Percentiles rank a stretch among this genome's conserved stretches.
Conservation (phyloP, 352 stramenopile genomes). For the Albugo candida region DNA sequence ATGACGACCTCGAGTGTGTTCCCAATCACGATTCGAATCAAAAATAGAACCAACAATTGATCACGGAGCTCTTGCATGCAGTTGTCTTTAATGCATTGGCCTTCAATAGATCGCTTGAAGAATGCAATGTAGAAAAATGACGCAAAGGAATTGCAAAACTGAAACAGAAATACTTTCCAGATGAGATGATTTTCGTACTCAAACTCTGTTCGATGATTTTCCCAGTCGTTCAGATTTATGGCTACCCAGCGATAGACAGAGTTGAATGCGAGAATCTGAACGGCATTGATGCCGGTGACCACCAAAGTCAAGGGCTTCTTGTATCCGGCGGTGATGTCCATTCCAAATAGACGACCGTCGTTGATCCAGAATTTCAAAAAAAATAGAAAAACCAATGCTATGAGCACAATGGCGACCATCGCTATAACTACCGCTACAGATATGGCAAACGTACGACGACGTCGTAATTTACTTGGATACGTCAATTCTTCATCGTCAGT, state of each 20-base stretch:
- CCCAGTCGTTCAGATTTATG: constrained; percentile 83
- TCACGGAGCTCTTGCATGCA: constrained; percentile 81
- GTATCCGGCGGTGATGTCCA: constrained; percentile 7
- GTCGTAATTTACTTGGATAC: constrained; percentile 35
- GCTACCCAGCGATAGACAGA: constrained; percentile 82
- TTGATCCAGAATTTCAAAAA: constrained; percentile 56
- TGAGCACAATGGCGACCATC: constrained; percentile 53
- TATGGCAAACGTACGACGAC: constrained; percentile 27
- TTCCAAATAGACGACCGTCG: constrained; percentile 18
- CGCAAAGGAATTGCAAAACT: constrained; percentile 96
- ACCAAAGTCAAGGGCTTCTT: constrained; percentile 16
- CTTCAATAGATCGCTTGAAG: constrained; percentile 24
- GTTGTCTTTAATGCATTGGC: constrained; percentile 69
- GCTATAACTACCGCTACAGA: constrained; percentile 44
- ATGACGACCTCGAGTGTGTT: constrained; percentile 80
- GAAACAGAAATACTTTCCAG: constrained; percentile 96
- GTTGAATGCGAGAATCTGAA: constrained; percentile 90
- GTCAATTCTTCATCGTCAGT: constrained; percentile 44
- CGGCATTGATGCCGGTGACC: constrained; percentile 41
- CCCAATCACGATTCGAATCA: constrained; percentile 83
- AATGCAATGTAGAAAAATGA: constrained; percentile 92
- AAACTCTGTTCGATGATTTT: constrained; percentile 82
- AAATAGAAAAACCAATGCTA: constrained; percentile 52
- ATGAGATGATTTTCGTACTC: constrained; percentile 87
- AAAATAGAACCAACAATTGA: constrained; percentile 82